These are phyloP conservation scores for Tylopilus rubrobrunneus DNA, from an alignment of 768 basidiomycete species.

Conservation along the genomic window DNA sequence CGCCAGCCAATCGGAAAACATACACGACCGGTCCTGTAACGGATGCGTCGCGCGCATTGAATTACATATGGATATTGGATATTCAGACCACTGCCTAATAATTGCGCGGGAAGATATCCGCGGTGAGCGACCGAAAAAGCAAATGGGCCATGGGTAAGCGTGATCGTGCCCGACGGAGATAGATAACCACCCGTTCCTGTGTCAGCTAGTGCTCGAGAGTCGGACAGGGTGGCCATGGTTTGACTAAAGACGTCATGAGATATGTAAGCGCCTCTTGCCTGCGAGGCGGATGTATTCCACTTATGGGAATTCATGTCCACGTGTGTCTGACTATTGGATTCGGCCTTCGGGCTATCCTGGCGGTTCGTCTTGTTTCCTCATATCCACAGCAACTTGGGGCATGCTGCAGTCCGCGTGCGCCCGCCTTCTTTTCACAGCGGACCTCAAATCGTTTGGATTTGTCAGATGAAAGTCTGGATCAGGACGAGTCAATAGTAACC, in stretches of 20 bases:
- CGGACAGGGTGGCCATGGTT: background rate
- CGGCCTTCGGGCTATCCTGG: background rate
- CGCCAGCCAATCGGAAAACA: background rate
- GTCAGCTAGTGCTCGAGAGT: background rate
- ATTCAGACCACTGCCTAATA: constrained; percentile 5
- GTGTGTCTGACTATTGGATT: background rate
- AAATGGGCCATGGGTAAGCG: constrained; percentile 1
- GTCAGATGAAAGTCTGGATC: constrained; percentile 16
- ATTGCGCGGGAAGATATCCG: background rate
- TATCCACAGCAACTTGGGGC: background rate
- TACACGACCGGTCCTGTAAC: background rate
- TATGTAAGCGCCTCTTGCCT: too few relatives aligned
- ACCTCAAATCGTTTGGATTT: constrained; percentile 16
- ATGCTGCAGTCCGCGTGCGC: background rate
- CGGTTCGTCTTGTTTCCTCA: background rate
- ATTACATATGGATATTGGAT: constrained; percentile 2
- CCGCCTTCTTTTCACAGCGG: constrained; percentile 8
- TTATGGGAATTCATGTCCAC: background rate
- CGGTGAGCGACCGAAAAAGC: background rate
- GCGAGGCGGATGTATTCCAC: background rate
- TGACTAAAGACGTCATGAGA: too few relatives aligned
- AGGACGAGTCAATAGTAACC: background rate
- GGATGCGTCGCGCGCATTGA: background rate
- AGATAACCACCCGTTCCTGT: background rate
- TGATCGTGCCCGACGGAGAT: constrained; percentile 1